phyloP scores from a whole-genome alignment of 805 yeast genomes.

The Zygosaccharomyces bailii region DNA sequence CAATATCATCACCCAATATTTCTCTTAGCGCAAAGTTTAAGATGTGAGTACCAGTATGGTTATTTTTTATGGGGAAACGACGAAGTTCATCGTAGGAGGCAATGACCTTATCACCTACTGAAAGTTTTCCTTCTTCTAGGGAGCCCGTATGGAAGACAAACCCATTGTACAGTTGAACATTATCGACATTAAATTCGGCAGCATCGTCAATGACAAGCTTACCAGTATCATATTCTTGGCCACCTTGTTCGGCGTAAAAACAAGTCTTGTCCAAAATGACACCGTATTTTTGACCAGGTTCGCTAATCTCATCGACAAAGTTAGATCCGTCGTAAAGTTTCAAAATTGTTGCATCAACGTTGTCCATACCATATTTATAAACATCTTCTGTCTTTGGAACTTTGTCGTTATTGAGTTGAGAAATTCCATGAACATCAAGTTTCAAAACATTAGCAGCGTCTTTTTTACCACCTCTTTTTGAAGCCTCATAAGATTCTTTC shows the following conservation, averaged over 20 bases:
- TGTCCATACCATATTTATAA: conserved; percentile 69
- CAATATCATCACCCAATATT: conserved; percentile 82
- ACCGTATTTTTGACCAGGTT: conserved; percentile 61
- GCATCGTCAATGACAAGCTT: conserved; percentile 82
- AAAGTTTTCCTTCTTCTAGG: conserved; percentile 69
- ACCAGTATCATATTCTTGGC: conserved; percentile 97
- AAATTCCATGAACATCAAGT: conserved; percentile 87
- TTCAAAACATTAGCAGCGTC: conserved; percentile 60
- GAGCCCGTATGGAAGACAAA: conserved; percentile 93
- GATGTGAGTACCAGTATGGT: conserved; percentile 97
- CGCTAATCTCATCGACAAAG: conserved; percentile 52
- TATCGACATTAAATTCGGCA: conserved; percentile 83
- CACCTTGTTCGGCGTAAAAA: conserved; percentile 99
- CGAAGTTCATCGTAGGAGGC: conserved; percentile 90
- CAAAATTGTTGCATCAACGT: conserved; percentile 63
- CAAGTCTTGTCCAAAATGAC: conserved; percentile 83
- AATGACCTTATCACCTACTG: conserved; percentile 66
- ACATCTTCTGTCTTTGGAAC: conserved; percentile 82
- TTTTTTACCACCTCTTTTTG: conserved; percentile 77
- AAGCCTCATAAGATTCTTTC: conserved; percentile 86
- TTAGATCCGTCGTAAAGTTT: conserved; percentile 65
- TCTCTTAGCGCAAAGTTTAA: conserved; percentile 84
- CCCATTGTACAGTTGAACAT: conserved; percentile 91
- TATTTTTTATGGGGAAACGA: conserved; percentile 94
- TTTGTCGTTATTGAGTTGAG: conserved; percentile 54